These are phyloP conservation scores for Angophora floribunda DNA, from an alignment of 345 rosid genomes.

Conservation along the genomic window DNA sequence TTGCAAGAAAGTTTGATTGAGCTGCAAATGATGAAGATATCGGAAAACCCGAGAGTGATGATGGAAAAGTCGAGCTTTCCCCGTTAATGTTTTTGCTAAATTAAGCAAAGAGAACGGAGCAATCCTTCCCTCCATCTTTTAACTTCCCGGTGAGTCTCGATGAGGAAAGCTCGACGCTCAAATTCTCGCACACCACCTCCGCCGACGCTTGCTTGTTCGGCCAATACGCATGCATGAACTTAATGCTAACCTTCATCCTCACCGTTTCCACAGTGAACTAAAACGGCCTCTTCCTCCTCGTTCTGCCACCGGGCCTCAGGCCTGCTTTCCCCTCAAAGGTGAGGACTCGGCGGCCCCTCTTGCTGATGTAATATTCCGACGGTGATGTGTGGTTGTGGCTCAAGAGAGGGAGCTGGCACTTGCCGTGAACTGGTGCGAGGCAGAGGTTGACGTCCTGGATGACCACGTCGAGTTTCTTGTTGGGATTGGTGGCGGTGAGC, in stretches of 20 bases:
- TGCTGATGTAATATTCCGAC: neutral
- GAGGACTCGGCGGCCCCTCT: neutral
- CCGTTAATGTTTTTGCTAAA: no score
- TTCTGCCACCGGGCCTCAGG: neutral
- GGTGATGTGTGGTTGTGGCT: neutral
- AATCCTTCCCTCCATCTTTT: no score
- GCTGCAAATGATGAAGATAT: no score
- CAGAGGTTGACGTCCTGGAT: neutral
- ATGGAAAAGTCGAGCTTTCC: no score
- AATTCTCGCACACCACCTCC: neutral
- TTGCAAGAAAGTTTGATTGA: neutral
- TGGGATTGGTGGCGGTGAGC: neutral
- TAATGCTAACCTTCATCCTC: neutral
- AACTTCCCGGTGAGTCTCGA: no score
- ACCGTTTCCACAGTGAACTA: neutral
- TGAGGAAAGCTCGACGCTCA: neutral
- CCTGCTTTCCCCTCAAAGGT: neutral
- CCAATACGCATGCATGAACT: neutral
- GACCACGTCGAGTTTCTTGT: neutral
- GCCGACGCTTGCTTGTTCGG: neutral
- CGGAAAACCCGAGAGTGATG: no score
- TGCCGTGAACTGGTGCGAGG: neutral
- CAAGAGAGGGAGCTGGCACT: neutral
- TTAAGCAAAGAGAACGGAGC: no score
- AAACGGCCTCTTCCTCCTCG: neutral